Evolutionary conservation across 148 eudicot species (phyloP).

Genomic region (Silene conica): DNA sequence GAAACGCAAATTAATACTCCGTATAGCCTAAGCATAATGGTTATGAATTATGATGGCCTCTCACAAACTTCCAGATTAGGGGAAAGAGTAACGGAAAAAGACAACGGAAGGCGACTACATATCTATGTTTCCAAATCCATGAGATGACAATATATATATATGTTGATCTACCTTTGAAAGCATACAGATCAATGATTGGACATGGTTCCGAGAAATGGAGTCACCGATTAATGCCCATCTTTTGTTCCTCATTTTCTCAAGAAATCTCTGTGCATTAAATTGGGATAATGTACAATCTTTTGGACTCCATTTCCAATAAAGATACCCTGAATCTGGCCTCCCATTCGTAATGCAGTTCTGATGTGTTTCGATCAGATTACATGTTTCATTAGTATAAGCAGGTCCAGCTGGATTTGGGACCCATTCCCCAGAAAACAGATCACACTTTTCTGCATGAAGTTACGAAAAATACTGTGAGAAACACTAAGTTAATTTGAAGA

Average conservation of each 20-base stretch:
- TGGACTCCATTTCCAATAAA: conserved; percentile 80
- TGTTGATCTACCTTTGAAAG: conserved; percentile 45
- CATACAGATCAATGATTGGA: conserved; percentile 55
- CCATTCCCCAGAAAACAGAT: conserved; percentile 77
- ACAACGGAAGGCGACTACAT: neutral
- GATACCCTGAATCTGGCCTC: conserved; percentile 69
- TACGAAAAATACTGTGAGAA: neutral
- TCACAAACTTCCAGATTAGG: too few relatives aligned
- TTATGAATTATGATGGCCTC: too few relatives aligned
- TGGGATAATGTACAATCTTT: conserved; percentile 61
- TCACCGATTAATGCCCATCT: conserved; percentile 63
- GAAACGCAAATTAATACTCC: too few relatives aligned
- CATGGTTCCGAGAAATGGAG: conserved; percentile 62
- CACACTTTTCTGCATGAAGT: conserved; percentile 45
- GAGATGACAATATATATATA: neutral
- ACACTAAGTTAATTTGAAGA: neutral
- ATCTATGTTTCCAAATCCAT: too few relatives aligned
- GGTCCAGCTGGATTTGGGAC: conserved; percentile 58
- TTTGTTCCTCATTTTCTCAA: conserved; percentile 72
- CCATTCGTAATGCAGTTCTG: conserved; percentile 87
- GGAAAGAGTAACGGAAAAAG: neutral
- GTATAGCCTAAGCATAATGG: too few relatives aligned
- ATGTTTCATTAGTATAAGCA: conserved; percentile 62
- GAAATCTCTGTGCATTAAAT: conserved; percentile 50
- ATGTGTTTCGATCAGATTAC: conserved; percentile 53